phyloP scores from a whole-genome alignment of 768 basidiomycete genomes.

The Leccinum ochraceum region DNA sequence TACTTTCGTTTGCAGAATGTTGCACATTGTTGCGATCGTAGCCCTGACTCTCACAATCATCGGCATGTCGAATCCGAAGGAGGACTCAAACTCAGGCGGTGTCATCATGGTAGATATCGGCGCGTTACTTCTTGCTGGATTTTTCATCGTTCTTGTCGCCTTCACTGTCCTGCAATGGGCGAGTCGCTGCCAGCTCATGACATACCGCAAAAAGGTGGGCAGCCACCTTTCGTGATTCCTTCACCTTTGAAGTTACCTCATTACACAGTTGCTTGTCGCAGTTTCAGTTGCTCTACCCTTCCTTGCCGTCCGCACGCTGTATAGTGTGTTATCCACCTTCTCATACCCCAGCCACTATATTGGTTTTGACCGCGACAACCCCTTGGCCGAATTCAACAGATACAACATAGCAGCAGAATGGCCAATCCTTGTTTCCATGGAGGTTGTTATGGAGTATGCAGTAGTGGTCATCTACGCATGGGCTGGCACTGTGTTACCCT shows the following conservation, averaged over 20 bases:
- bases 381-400: conserved; percentile 55
- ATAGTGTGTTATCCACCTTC: conserved; percentile 58
- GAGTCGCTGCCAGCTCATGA: conserved; percentile 41
- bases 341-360: conserved; percentile 30
- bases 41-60: conserved; percentile 30
- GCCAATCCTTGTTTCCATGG: conserved; percentile 58
- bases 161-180: conserved; percentile 51
- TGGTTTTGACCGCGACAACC: too few relatives aligned
- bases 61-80: too few relatives aligned
- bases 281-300: conserved; percentile 58
- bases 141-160: conserved; percentile 47
- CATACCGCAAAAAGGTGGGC: conserved; percentile 36
- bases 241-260: conserved; percentile 4
- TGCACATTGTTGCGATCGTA: conserved; percentile 28
- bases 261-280: conserved; percentile 53
- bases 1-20: conserved; percentile 22
- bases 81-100: not conserved
- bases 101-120: conserved; percentile 32
- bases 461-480: conserved; percentile 45
- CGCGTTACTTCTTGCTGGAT: conserved; percentile 31
- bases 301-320: conserved; percentile 48
- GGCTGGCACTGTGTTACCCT: conserved; percentile 29
- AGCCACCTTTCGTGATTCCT: conserved; percentile 5
- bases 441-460: conserved; percentile 59
- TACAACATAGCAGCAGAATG: conserved; percentile 48